Conservation (phyloP, 1,284 basidiomycete species). For the Ustilago curta region DNA sequence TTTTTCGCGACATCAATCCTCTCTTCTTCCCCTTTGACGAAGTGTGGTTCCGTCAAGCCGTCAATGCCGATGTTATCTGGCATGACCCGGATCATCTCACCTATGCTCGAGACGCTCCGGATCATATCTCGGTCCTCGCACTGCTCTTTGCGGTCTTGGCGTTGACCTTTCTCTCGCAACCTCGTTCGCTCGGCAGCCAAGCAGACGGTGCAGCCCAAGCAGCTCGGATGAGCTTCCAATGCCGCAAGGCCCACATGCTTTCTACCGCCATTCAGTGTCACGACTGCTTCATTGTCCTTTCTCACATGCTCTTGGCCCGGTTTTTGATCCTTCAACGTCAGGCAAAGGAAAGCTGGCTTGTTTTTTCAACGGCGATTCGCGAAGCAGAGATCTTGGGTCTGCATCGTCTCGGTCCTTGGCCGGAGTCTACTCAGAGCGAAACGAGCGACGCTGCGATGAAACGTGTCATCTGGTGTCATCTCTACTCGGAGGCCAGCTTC, state of each 20-base stretch:
- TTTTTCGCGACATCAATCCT: constrained; percentile 38
- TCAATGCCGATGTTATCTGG: constrained; percentile 28
- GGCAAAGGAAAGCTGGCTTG: constrained; percentile 31
- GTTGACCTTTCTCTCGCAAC: constrained; percentile 16
- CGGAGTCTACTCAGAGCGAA: neutral
- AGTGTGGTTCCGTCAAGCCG: constrained; percentile 30
- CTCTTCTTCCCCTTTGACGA: constrained; percentile 41
- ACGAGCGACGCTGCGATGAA: constrained; percentile 7
- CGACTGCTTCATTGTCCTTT: constrained; percentile 21
- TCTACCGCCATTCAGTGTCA: constrained; percentile 20
- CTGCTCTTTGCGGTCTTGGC: constrained; percentile 18
- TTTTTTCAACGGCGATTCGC: constrained; percentile 9
- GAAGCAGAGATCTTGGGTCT: constrained; percentile 25
- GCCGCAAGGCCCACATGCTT: constrained; percentile 13
- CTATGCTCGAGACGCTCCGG: constrained; percentile 20
- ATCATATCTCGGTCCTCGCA: constrained; percentile 26
- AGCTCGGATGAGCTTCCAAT: constrained; percentile 12
- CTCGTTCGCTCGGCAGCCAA: constrained; percentile 11
- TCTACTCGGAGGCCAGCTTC: constrained; percentile 22
- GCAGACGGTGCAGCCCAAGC: constrained; percentile 11
- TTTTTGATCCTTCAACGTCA: constrained; percentile 30
- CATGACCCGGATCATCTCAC: constrained; percentile 2
- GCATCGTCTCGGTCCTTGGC: constrained; percentile 20
- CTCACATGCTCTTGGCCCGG: constrained; percentile 15
- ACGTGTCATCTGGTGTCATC: constrained; percentile 19